A percentile compares a stretch with the other conserved stretches of the same genome.
phyloP scores from a whole-genome alignment of 1,284 basidiomycete genomes.

The Puccinia horiana region DNA sequence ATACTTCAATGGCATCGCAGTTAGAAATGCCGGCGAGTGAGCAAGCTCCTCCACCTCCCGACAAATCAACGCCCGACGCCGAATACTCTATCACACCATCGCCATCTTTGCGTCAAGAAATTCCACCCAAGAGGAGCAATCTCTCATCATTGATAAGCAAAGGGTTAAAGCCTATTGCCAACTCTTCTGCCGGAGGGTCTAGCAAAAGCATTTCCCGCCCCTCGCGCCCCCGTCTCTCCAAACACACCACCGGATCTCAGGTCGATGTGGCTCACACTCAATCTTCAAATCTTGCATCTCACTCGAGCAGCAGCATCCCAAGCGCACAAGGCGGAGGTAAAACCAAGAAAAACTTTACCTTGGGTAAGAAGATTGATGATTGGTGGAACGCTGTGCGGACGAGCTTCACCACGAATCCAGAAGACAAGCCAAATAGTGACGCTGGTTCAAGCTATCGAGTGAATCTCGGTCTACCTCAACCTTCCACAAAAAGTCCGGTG shows the following conservation, averaged over 20 bases:
- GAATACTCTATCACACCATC: conserved; percentile 6
- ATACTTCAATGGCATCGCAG: conserved; percentile 5
- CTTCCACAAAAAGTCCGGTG: not conserved
- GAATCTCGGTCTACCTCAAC: not conserved
- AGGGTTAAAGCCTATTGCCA: not conserved
- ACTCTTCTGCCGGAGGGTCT: conserved; percentile 3
- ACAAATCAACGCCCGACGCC: not conserved
- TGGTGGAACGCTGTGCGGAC: conserved; percentile 62
- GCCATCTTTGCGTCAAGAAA: not conserved
- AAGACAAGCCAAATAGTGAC: conserved; percentile 51
- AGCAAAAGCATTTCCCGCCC: not conserved
- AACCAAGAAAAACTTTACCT: conserved; percentile 61
- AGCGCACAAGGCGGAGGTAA: conserved; percentile 59
- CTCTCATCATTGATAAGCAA: conserved; percentile 16
- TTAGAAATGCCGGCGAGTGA: not conserved
- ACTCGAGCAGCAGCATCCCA: conserved; percentile 21
- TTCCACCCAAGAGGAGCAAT: conserved; percentile 7
- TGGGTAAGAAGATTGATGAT: conserved; percentile 61
- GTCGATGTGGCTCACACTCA: not conserved
- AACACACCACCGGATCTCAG: conserved; percentile 28
- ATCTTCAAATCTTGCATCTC: not conserved
- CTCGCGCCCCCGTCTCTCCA: conserved; percentile 9
- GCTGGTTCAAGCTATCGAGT: conserved; percentile 29
- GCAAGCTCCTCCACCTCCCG: not conserved
- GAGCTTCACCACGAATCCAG: conserved; percentile 56